These are phyloP conservation scores for Populus davidiana DNA, from an alignment of 345 rosid species.

Conservation along the genomic window DNA sequence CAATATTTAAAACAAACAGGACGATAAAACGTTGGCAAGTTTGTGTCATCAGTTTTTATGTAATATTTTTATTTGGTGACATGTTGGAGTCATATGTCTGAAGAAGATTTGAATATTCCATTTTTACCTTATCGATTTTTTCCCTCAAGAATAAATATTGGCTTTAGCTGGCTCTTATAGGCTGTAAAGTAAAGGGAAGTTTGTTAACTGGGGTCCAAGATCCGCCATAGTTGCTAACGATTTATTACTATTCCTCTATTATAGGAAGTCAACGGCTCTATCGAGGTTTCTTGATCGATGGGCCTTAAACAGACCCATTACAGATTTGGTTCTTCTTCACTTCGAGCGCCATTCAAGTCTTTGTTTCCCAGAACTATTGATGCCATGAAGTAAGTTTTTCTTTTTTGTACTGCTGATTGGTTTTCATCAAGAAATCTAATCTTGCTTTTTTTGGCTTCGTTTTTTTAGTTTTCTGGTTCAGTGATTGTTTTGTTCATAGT, in stretches of 20 bases:
- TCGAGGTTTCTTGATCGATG: slow-evolving; percentile 28
- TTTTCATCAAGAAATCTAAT: not conserved
- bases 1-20: no score
- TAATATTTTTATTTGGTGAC: no score
- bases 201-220: slow-evolving; percentile 23
- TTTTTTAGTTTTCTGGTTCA: not conserved
- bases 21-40: no score
- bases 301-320: slow-evolving; percentile 31
- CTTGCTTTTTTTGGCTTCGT: not conserved
- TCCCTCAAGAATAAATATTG: no score
- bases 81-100: no score
- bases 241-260: slow-evolving; percentile 10
- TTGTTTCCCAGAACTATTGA: slow-evolving; percentile 35
- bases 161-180: not conserved
- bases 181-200: not conserved
- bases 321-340: slow-evolving; percentile 25
- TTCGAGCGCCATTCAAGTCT: slow-evolving; percentile 30
- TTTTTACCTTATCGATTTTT: no score
- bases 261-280: not conserved
- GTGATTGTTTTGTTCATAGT: not conserved
- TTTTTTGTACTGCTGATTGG: not conserved
- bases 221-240: slow-evolving; percentile 34
- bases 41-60: no score
- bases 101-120: no score
- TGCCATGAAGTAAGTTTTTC: slow-evolving; percentile 52